These are phyloP conservation scores for Gymnopilus junonius DNA, from an alignment of 768 basidiomycete genomes.

Conservation along the genomic window DNA sequence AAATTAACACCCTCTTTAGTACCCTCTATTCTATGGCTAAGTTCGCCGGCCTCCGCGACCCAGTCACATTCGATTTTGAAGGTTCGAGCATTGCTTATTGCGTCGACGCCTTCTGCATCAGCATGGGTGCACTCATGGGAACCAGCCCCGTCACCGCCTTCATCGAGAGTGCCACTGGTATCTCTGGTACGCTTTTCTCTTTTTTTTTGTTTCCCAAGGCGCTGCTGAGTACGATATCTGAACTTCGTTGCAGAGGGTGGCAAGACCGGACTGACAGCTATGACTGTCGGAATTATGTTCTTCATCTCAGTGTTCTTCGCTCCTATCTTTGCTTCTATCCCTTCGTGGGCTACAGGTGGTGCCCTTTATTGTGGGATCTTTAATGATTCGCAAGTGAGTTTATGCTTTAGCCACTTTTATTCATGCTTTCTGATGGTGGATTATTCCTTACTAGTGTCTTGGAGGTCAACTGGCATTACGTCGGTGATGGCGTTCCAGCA, in stretches of 20 bases:
- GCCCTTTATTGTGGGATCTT: conserved; percentile 86
- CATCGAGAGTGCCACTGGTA: conserved; percentile 84
- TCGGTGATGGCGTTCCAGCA: conserved; percentile 86
- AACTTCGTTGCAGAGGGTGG: conserved; percentile 71
- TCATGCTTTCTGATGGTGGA: neutral
- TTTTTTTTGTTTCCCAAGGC: no score
- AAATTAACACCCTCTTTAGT: conserved; percentile 41
- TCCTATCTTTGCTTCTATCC: conserved; percentile 87
- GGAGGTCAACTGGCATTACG: conserved; percentile 90
- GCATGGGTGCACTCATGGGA: conserved; percentile 80
- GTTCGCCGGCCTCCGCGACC: conserved; percentile 87
- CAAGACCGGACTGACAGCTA: conserved; percentile 83
- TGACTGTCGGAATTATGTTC: conserved; percentile 75
- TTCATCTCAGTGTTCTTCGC: conserved; percentile 88
- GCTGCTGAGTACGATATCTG: neutral
- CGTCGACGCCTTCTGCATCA: conserved; percentile 80
- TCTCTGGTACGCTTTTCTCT: conserved; percentile 51
- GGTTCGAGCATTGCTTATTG: conserved; percentile 83
- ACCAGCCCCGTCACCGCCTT: conserved; percentile 84
- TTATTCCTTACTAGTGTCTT: conserved; percentile 50
- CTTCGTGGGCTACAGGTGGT: conserved; percentile 86
- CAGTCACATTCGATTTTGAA: conserved; percentile 86
- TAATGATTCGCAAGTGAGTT: conserved; percentile 85
- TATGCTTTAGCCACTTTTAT: conserved; percentile 3
- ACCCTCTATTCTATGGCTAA: conserved; percentile 92